phyloP scores from a whole-genome alignment of 1,139 yeast species.

The Sugiyamaella paludigena region DNA sequence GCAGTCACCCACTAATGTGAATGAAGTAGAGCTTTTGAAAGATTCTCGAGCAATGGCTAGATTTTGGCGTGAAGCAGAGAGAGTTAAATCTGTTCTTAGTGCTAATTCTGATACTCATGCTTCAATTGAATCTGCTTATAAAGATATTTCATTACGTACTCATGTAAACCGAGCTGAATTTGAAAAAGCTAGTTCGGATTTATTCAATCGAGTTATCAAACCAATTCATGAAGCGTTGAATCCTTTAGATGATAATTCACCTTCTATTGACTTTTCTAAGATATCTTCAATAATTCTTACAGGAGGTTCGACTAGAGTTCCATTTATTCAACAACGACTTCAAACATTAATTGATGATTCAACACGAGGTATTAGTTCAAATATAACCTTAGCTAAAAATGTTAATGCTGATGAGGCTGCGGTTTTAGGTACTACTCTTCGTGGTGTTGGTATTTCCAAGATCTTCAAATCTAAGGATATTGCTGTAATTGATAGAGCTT shows the following conservation, averaged over 20 bases:
- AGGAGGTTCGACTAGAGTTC: constrained; percentile 93
- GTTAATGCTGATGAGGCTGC: constrained; percentile 97
- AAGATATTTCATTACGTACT: constrained; percentile 71
- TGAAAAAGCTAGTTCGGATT: constrained; percentile 55
- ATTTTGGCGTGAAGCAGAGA: constrained; percentile 79
- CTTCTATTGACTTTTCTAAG: constrained; percentile 32
- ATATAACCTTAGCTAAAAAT: constrained; percentile 61
- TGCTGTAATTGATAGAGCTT: constrained; percentile 54
- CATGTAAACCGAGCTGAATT: constrained; percentile 71
- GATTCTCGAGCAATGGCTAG: constrained; percentile 64
- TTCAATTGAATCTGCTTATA: constrained; percentile 58
- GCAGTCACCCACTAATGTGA: constrained; percentile 31
- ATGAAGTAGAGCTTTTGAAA: constrained; percentile 38
- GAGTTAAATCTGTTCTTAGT: constrained; percentile 79
- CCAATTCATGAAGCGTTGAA: constrained; percentile 59
- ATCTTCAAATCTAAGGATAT: constrained; percentile 63
- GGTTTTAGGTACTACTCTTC: constrained; percentile 80
- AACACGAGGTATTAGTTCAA: constrained; percentile 18
- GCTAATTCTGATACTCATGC: constrained; percentile 78
- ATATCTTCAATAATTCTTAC: constrained; percentile 71
- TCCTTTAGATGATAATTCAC: constrained; percentile 31
- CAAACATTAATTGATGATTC: constrained; percentile 50
- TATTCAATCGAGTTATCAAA: constrained; percentile 45
- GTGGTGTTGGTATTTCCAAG: constrained; percentile 66
- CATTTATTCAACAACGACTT: constrained; percentile 66